A percentile compares a stretch with the other conserved stretches of the same genome.
Conservation (phyloP, 2,329 filamentous ascomycete species). For the Lecanicillium sp. region DNA sequence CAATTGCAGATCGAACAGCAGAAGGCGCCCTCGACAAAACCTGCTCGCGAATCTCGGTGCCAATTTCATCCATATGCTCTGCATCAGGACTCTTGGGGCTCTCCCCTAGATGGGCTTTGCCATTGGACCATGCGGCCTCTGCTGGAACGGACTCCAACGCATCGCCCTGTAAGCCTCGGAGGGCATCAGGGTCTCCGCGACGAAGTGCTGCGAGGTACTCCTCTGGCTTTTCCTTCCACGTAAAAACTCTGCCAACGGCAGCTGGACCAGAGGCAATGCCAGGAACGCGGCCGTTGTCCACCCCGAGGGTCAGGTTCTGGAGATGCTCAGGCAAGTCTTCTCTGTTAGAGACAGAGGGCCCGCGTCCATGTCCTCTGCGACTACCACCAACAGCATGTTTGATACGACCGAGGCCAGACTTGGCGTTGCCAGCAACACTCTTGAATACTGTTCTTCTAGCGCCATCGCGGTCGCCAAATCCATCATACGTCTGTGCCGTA, state of each 20-base stretch:
- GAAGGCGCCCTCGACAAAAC: slow-evolving; percentile 43
- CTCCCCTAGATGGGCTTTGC: slow-evolving; percentile 21
- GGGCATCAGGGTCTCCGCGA: slow-evolving; percentile 27
- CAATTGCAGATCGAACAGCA: slow-evolving; percentile 51
- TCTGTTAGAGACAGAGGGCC: slow-evolving; percentile 42
- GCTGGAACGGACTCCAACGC: slow-evolving; percentile 14
- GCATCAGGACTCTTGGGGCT: slow-evolving; percentile 18
- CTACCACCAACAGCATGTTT: slow-evolving; percentile 72
- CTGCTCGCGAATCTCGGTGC: slow-evolving; percentile 38
- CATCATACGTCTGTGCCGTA: slow-evolving; percentile 34
- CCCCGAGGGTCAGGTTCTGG: slow-evolving; percentile 4
- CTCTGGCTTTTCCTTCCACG: slow-evolving; percentile 59
- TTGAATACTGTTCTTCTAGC: slow-evolving; percentile 66
- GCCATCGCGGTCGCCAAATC: slow-evolving; percentile 48
- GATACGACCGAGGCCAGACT: slow-evolving; percentile 76
- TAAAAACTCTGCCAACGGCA: slow-evolving; percentile 47
- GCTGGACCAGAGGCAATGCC: slow-evolving; percentile 32
- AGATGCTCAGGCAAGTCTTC: slow-evolving; percentile 44
- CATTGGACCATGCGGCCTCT: slow-evolving; percentile 19
- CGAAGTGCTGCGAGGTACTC: slow-evolving; percentile 45
- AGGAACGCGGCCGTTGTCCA: slow-evolving; percentile 17
- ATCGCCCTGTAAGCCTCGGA: slow-evolving; percentile 17
- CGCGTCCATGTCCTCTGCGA: slow-evolving; percentile 46
- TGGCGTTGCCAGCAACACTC: slow-evolving; percentile 73
- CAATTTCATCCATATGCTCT: slow-evolving; percentile 25